phyloP scores from a whole-genome alignment of 2,329 filamentous ascomycete species.

The Aspergillus aculeatinus region DNA sequence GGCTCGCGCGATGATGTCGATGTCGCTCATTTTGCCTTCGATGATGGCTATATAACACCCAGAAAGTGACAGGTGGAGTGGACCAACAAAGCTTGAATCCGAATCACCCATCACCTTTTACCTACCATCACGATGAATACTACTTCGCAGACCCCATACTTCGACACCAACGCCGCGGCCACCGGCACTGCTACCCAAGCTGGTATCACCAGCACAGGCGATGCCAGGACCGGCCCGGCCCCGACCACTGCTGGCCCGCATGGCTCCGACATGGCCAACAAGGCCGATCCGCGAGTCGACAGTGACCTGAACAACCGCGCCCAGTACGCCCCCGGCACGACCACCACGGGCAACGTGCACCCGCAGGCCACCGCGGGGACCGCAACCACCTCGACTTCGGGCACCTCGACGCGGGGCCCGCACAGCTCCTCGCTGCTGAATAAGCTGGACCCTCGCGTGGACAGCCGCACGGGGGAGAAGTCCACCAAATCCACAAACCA shows the following conservation, averaged over 20 bases:
- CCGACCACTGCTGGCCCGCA: conserved; percentile 21
- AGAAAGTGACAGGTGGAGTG: not conserved
- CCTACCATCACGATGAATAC: conserved; percentile 12
- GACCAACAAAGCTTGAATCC: not conserved
- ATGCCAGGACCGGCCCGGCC: conserved; percentile 15
- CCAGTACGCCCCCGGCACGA: conserved; percentile 19
- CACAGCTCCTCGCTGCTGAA: conserved; percentile 25
- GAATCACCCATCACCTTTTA: too few relatives aligned
- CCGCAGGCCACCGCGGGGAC: conserved; percentile 5
- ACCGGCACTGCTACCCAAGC: conserved; percentile 15
- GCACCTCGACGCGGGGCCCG: conserved; percentile 16
- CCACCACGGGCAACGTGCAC: conserved; percentile 15
- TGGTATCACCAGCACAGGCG: conserved; percentile 12
- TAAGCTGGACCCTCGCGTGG: conserved; percentile 29
- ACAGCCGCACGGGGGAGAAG: conserved; percentile 24
- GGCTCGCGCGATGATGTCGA: conserved; percentile 9
- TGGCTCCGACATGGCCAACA: conserved; percentile 32
- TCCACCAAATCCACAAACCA: conserved; percentile 20
- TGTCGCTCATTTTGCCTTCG: not conserved
- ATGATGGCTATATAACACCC: not conserved
- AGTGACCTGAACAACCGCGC: conserved; percentile 19
- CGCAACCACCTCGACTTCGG: conserved; percentile 1
- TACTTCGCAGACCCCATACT: conserved; percentile 16
- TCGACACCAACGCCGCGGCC: conserved; percentile 15
- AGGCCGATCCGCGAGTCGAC: conserved; percentile 36